Evolutionary conservation across 352 stramenopile species (phyloP).

Genomic region (Aphanomyces cochlioides): DNA sequence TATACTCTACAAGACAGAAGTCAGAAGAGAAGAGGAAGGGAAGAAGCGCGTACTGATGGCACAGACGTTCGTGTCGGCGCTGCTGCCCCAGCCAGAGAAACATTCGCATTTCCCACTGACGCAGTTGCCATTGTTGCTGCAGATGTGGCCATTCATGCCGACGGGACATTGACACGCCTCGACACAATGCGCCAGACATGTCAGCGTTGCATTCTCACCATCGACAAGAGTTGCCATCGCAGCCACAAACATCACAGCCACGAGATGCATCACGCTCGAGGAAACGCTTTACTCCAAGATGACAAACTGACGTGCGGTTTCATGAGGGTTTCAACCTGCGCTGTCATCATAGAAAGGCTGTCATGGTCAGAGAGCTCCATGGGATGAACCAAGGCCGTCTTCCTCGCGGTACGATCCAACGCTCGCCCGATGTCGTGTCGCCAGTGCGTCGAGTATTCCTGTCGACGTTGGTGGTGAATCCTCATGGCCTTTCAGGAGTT

Average conservation of each 20-base stretch:
- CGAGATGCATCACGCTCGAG: neutral
- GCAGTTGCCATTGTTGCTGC: conserved; percentile 6
- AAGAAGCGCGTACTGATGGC: neutral
- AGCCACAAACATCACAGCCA: neutral
- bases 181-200: conserved; percentile 5
- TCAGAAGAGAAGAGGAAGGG: neutral
- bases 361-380: too few species aligned
- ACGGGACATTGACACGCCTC: conserved; percentile 4
- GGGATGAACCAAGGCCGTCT: too few species aligned
- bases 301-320: too few species aligned
- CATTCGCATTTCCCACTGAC: neutral
- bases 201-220: neutral
- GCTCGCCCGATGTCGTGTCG: too few species aligned
- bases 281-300: neutral
- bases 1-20: neutral
- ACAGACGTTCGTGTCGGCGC: neutral
- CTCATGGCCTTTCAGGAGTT: too few species aligned
- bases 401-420: too few species aligned
- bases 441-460: too few species aligned
- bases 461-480: too few species aligned
- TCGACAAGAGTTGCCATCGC: neutral
- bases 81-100: neutral
- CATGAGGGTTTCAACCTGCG: neutral
- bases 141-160: neutral
- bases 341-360: neutral